These are phyloP conservation scores for Kurtzmaniella natalensis DNA, from an alignment of 1,139 yeast species.

Conservation along the genomic window DNA sequence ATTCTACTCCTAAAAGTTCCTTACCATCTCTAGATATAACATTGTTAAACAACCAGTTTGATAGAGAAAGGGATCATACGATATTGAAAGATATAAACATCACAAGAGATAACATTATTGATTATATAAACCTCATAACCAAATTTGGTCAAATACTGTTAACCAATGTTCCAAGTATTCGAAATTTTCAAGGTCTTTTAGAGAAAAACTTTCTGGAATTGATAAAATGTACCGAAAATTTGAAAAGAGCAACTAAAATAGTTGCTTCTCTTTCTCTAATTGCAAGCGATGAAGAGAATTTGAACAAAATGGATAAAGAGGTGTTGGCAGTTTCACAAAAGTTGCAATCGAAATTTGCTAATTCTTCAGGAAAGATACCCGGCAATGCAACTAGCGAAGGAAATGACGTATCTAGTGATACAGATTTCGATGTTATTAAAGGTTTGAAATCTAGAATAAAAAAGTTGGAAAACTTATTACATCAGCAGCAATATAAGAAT, in stretches of 20 bases:
- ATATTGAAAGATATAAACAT: constrained; percentile 21
- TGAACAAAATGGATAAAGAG: constrained; percentile 18
- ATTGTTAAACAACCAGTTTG: constrained; percentile 17
- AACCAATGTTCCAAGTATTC: constrained; percentile 13
- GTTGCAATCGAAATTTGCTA: constrained; percentile 7
- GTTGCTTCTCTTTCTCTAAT: constrained; percentile 30
- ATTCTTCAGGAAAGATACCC: constrained; percentile 11
- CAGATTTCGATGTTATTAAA: constrained; percentile 38
- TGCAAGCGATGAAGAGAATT: constrained; percentile 23
- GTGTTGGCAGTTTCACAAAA: constrained; percentile 6
- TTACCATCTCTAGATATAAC: constrained; percentile 43
- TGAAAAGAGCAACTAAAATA: constrained; percentile 35
- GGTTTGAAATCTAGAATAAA: constrained; percentile 58
- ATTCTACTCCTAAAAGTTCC: constrained; percentile 11
- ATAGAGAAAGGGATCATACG: constrained; percentile 11
- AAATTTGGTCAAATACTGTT: constrained; percentile 4
- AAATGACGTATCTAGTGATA: constrained; percentile 24
- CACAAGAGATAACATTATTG: constrained; percentile 40
- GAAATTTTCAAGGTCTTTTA: constrained; percentile 36
- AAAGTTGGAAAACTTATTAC: constrained; percentile 61
- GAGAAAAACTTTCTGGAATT: constrained; percentile 46
- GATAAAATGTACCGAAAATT: constrained; percentile 31
- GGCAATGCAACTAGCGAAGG: constrained; percentile 15
- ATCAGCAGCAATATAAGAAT: constrained; percentile 59
- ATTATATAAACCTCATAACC: constrained; percentile 29